phyloP scores from a whole-genome alignment of 805 yeast species.

The Clavispora santaluciae region DNA sequence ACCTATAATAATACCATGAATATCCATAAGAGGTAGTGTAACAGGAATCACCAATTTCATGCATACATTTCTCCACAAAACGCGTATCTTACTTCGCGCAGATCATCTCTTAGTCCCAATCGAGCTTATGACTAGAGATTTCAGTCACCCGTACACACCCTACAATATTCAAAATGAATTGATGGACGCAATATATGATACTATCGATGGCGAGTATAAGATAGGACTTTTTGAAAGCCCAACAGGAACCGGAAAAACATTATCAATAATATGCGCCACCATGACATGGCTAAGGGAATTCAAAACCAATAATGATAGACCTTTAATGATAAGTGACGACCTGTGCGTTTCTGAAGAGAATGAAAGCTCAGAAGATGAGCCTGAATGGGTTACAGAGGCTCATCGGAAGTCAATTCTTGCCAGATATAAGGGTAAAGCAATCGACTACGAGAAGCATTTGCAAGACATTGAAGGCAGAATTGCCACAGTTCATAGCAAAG shows the following conservation, averaged over 20 bases:
- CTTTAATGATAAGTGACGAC: background rate
- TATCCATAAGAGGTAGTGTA: too few relatives aligned
- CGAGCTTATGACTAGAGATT: conserved; percentile 16
- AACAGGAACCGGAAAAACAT: conserved; percentile 91
- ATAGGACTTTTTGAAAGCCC: conserved; percentile 88
- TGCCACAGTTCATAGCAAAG: background rate
- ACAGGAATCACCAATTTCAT: too few relatives aligned
- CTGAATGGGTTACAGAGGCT: conserved; percentile 59
- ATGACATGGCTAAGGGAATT: conserved; percentile 74
- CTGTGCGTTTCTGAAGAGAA: background rate
- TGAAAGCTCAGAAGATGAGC: conserved; percentile 43
- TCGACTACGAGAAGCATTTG: conserved; percentile 39
- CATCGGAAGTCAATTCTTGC: conserved; percentile 28
- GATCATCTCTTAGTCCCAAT: background rate
- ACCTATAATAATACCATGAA: too few relatives aligned
- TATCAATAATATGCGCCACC: conserved; percentile 79
- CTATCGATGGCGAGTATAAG: conserved; percentile 51
- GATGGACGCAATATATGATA: conserved; percentile 69
- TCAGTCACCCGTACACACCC: conserved; percentile 77
- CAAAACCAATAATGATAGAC: conserved; percentile 22
- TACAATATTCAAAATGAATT: conserved; percentile 72
- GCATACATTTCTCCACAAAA: background rate
- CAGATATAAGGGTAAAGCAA: conserved; percentile 21
- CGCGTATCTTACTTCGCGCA: background rate
- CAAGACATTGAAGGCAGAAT: conserved; percentile 6